Conservation (phyloP, 2,329 filamentous ascomycete species). For the Arachnopeziza araneosa region DNA sequence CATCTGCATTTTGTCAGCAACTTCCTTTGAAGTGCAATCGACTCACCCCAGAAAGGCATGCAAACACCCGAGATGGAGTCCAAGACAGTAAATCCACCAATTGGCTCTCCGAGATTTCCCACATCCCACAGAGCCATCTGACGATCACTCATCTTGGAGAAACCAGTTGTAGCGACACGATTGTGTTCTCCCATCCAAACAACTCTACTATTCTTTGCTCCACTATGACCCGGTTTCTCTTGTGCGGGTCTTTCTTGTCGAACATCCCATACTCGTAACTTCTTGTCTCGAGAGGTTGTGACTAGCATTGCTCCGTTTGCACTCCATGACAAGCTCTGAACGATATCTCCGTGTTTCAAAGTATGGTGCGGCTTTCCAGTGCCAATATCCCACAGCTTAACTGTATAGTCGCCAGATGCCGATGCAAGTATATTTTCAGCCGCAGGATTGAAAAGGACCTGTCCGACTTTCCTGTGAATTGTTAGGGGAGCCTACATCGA, state of each 20-base stretch:
- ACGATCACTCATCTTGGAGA: constrained; percentile 97
- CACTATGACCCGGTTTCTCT: constrained; percentile 78
- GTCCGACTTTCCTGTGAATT: constrained; percentile 77
- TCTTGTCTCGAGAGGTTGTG: constrained; percentile 97
- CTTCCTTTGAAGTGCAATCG: constrained; percentile 11
- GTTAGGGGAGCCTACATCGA: constrained; percentile 20
- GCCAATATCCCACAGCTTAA: constrained; percentile 94
- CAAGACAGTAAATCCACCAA: constrained; percentile 83
- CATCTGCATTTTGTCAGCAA: constrained; percentile 46
- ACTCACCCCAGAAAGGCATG: constrained; percentile 94
- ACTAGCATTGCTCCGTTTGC: constrained; percentile 80
- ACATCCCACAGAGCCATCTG: constrained; percentile 96
- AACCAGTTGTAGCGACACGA: constrained; percentile 91
- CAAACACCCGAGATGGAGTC: constrained; percentile 97
- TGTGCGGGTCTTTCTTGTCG: constrained; percentile 85
- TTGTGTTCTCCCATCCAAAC: constrained; percentile 98
- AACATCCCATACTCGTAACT: constrained; percentile 94
- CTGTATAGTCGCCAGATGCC: constrained; percentile 86
- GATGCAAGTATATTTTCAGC: constrained; percentile 94
- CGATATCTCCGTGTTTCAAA: constrained; percentile 83
- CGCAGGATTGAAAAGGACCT: constrained; percentile 95
- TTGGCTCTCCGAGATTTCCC: constrained; percentile 69
- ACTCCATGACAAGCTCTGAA: constrained; percentile 95
- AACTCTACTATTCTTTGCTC: constrained; percentile 94
- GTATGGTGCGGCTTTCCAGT: constrained; percentile 68